Evolutionary conservation across 257 asterid species (phyloP).

Genomic region (Solanum raphanifolium): DNA sequence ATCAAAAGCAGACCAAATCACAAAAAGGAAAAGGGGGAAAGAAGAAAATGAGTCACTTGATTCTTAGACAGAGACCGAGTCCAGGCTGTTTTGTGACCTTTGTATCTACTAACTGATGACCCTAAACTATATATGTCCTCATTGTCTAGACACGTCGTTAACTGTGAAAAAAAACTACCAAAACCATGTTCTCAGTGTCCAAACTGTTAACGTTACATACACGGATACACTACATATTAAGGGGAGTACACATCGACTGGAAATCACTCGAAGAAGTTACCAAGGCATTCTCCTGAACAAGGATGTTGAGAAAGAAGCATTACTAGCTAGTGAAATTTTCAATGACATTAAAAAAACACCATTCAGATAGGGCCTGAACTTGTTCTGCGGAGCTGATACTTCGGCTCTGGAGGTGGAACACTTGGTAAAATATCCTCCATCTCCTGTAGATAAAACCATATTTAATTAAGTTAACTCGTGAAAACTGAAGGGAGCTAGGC

Average conservation of each 20-base stretch:
- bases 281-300: background rate
- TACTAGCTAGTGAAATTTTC: background rate
- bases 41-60: background rate
- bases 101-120: background rate
- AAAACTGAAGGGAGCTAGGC: background rate
- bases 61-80: background rate
- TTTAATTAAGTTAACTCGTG: background rate
- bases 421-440: conserved; percentile 20
- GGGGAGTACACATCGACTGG: background rate
- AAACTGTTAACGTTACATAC: conserved; percentile 9
- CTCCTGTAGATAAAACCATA: conserved; percentile 20
- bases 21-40: background rate
- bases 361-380: conserved; percentile 28
- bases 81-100: background rate
- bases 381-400: conserved; percentile 37
- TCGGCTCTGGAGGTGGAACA: conserved; percentile 30
- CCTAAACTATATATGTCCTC: background rate
- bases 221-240: background rate
- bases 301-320: background rate
- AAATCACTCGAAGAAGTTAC: background rate
- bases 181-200: conserved; percentile 1
- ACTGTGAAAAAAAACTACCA: background rate
- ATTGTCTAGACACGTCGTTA: background rate
- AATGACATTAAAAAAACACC: background rate
- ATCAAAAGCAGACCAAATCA: background rate